These are phyloP conservation scores for Tephrocybe sp. DNA, from an alignment of 768 basidiomycete species.

Conservation along the genomic window DNA sequence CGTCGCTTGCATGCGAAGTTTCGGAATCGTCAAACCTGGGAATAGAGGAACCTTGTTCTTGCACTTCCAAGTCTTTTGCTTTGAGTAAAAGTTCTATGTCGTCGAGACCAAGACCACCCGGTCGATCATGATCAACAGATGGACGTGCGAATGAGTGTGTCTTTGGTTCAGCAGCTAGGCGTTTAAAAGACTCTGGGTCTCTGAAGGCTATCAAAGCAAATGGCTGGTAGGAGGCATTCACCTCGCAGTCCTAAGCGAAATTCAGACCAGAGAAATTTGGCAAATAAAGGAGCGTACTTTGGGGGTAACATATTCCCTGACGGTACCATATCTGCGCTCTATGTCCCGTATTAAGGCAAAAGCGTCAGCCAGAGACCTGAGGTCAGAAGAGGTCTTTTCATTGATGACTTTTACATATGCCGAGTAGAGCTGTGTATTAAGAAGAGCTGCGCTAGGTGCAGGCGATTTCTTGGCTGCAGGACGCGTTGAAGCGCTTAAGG, in stretches of 20 bases:
- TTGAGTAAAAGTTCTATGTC: slow-evolving; percentile 27
- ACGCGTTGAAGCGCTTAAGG: background rate
- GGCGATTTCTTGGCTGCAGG: slow-evolving; percentile 4
- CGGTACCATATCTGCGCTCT: slow-evolving; percentile 51
- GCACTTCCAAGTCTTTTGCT: slow-evolving; percentile 11
- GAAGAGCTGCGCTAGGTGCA: slow-evolving; percentile 16
- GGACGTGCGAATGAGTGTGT: slow-evolving; percentile 26
- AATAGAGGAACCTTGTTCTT: background rate
- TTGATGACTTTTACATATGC: slow-evolving; percentile 1
- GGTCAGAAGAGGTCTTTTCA: slow-evolving; percentile 11
- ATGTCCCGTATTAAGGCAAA: slow-evolving; percentile 50
- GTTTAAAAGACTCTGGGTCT: slow-evolving; percentile 36
- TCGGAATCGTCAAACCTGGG: slow-evolving; percentile 5
- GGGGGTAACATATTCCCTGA: slow-evolving; percentile 39
- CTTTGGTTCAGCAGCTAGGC: slow-evolving; percentile 28
- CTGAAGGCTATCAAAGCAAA: slow-evolving; percentile 44
- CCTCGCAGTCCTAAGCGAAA: slow-evolving; percentile 43
- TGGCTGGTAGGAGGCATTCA: slow-evolving; percentile 38
- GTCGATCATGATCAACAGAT: slow-evolving; percentile 14
- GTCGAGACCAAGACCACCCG: slow-evolving; percentile 33
- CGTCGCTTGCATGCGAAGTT: background rate
- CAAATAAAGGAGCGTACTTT: slow-evolving; percentile 30
- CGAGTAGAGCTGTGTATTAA: background rate
- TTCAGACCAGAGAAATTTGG: background rate
- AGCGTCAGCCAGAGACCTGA: slow-evolving; percentile 47